Evolutionary conservation across 139 green algal species (phyloP).

Genomic region (Chlorella sp.): DNA sequence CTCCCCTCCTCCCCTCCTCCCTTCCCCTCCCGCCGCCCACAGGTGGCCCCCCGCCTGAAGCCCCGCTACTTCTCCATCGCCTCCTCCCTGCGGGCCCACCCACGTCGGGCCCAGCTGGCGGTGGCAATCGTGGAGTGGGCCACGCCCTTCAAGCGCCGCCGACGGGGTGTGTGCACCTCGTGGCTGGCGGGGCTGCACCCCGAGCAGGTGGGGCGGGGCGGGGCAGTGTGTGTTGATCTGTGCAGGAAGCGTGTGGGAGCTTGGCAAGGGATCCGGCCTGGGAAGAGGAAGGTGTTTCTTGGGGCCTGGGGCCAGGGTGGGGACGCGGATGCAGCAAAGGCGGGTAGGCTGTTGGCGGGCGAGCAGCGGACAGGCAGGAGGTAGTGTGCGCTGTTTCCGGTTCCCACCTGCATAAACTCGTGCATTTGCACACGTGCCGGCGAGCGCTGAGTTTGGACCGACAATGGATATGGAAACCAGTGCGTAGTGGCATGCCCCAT

Average conservation of each 20-base stretch:
- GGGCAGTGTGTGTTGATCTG: neutral
- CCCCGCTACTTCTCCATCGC: conserved; percentile 93
- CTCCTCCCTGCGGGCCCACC: conserved; percentile 70
- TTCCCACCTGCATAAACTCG: too few species aligned
- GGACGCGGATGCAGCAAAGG: too few species aligned
- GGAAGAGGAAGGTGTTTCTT: neutral
- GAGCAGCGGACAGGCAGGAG: neutral
- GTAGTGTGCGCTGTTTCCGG: neutral
- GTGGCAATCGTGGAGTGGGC: conserved; percentile 85
- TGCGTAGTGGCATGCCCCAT: too few species aligned
- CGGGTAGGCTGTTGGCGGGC: neutral
- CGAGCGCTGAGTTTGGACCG: too few species aligned
- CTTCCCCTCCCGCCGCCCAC: neutral
- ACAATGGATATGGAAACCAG: too few species aligned
- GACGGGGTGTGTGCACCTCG: conserved; percentile 82
- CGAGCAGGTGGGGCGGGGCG: neutral
- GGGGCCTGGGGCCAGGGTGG: neutral
- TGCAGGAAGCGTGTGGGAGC: neutral
- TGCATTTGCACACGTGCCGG: too few species aligned
- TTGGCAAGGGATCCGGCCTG: neutral
- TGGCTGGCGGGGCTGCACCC: conserved; percentile 76
- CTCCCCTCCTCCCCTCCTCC: too few species aligned
- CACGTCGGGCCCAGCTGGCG: conserved; percentile 68
- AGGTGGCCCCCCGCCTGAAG: conserved; percentile 69
- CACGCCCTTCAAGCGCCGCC: conserved; percentile 54